Percentiles rank a stretch among this genome's conserved stretches.
phyloP scores from a whole-genome alignment of 1,139 yeast genomes.

The Hansenula anomala region DNA sequence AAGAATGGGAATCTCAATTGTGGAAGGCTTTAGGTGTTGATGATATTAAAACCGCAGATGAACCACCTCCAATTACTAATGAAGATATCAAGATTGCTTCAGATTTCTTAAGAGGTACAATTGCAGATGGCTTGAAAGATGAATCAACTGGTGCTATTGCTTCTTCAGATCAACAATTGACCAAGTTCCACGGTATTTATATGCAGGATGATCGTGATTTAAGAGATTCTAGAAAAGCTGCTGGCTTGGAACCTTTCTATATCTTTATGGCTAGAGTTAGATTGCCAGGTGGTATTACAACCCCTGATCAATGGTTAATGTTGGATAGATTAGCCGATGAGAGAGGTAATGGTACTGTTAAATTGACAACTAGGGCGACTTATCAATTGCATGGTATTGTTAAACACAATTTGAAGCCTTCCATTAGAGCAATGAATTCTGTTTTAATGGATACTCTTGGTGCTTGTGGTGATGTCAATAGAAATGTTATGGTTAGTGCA shows the following conservation, averaged over 20 bases:
- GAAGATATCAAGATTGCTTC: slow-evolving; percentile 93
- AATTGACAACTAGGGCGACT: slow-evolving; percentile 95
- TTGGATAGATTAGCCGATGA: slow-evolving; percentile 78
- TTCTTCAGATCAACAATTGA: slow-evolving; percentile 90
- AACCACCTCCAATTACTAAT: slow-evolving; percentile 92
- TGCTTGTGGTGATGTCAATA: slow-evolving; percentile 98
- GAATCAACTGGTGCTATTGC: slow-evolving; percentile 86
- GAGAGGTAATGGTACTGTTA: slow-evolving; percentile 90
- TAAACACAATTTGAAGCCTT: slow-evolving; percentile 83
- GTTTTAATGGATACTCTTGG: slow-evolving; percentile 91
- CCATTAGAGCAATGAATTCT: slow-evolving; percentile 90
- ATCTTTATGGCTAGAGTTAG: slow-evolving; percentile 96
- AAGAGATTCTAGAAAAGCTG: slow-evolving; percentile 86
- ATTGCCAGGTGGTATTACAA: slow-evolving; percentile 88
- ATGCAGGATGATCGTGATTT: slow-evolving; percentile 99
- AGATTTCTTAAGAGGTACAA: slow-evolving; percentile 87
- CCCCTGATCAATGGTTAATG: slow-evolving; percentile 84
- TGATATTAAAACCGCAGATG: slow-evolving; percentile 78
- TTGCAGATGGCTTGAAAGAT: slow-evolving; percentile 81
- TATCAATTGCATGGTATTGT: slow-evolving; percentile 95
- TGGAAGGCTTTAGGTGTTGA: slow-evolving; percentile 93
- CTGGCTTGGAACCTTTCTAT: slow-evolving; percentile 93
- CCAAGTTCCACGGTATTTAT: slow-evolving; percentile 97
- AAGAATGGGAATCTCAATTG: slow-evolving; percentile 77
- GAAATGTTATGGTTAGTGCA: slow-evolving; percentile 92